Base-by-base conservation (phyloP, 352 stramenopile species). In the Phytophthora sojae region DNA sequence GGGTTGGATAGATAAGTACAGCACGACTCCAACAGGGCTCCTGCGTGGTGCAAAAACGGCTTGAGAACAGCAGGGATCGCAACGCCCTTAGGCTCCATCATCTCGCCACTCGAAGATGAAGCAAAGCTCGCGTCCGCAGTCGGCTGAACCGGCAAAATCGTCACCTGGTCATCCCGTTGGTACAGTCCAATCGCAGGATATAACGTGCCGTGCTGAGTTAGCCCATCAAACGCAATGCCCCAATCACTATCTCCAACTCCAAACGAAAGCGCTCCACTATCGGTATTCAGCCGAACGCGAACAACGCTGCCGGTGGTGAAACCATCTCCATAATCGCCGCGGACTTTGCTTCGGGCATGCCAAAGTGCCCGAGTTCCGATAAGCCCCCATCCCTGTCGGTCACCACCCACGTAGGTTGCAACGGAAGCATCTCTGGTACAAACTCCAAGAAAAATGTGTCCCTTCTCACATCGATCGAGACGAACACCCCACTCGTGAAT, bases 321-420 rank as follows among this genome's bases (percentile, higher is more conserved):
- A 14, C 90, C 91, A 56, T 96, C 86, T 9, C 91, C 91, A 56
- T 97, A 97, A 63, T 96, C 90, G 2, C 90, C 90, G 19, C 91
- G 88, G 26, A 96, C 88, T 77, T 97, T 97, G 60, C 87, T 95
- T 53, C 91, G 83, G 57, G 94, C 95, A 69, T 97, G 91, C 91
- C 91, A 97, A 23, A 97, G 67, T 2, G 90, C 91, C 55, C 90
- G 86, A 17, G 91, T 97, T 30, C 91, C 91, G 59, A 97, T 97
- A 3, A 97, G 76, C 11, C 91, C 91, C 89, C 89, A 97, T 17
- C 91, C 91, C 68, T 96, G 89, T 42, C 89, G 84, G 75, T 97
- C 91, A 57, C 91, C 91, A 74, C 91, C 91, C 51, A 97, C 87
- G 52, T 97, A 97, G 0, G 91, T 96, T 47, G 88, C 88, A 6